Conservation (phyloP, 2,329 filamentous ascomycete species). For the Xylaria sp. region DNA sequence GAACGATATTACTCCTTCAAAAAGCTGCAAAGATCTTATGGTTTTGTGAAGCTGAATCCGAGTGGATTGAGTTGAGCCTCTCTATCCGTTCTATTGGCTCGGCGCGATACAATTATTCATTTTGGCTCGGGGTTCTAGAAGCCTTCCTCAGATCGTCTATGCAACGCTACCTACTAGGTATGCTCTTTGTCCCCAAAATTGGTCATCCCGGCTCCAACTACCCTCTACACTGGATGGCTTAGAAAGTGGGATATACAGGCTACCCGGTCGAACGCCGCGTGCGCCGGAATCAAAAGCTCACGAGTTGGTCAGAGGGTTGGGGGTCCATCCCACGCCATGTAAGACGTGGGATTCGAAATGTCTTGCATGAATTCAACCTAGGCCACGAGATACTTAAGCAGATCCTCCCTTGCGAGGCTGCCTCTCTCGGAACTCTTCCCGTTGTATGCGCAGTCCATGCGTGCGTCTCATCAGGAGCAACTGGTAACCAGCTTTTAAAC, state of each 20-base stretch:
- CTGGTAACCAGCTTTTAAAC: background rate
- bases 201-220: slow-evolving; percentile 17
- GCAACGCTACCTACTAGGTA: slow-evolving; percentile 19
- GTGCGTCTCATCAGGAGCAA: background rate
- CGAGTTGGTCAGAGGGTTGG: background rate
- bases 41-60: slow-evolving; percentile 2
- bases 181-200: slow-evolving; percentile 14
- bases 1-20: too few species aligned
- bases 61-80: slow-evolving; percentile 19
- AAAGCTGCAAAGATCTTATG: background rate
- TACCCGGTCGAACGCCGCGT: background rate
- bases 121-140: slow-evolving; percentile 22
- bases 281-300: background rate
- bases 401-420: background rate
- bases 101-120: background rate
- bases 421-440: slow-evolving; percentile 7
- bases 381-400: slow-evolving; percentile 8
- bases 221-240: background rate
- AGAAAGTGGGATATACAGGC: background rate
- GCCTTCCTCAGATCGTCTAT: slow-evolving; percentile 15
- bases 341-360: slow-evolving; percentile 21
- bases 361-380: slow-evolving; percentile 11
- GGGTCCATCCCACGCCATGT: slow-evolving; percentile 18
- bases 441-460: background rate
- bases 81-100: slow-evolving; percentile 22